Base-by-base conservation (phyloP, 2,329 filamentous ascomycete genomes). In the Rhexocercosporidium sp. region DNA sequence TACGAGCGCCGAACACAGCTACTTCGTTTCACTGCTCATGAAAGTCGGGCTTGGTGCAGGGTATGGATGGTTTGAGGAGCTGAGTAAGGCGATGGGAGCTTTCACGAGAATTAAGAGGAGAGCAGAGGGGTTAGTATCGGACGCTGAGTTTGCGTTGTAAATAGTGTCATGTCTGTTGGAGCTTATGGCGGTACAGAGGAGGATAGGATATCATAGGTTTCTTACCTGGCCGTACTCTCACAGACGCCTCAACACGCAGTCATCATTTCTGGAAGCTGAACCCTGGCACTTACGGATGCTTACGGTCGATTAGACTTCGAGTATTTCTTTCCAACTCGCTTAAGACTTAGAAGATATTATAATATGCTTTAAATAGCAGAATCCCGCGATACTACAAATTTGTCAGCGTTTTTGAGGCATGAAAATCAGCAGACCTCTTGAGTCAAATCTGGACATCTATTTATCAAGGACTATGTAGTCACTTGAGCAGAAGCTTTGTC, bases 41-140 rank as follows among this genome's bases (percentile, higher is more conserved):
- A 65, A 59, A 37, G 61, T 65, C 18, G 60, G 29, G 12, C 41
- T 68, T 2, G 59, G 59, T 29, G 62, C 66, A 34, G 66, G 62
- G 25, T 62, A 68, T 64, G 62, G 57, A 3, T 68, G 66, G 66
- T 53, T 84, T 74, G 90, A 93, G 0, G 91, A 91, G 59, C 86
- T 90, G 78, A 93, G 88, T 86, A 89, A 92, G 2, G 87, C 90
- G 62, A 93, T 79, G 70, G 91, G 83, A 0, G 91, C 87, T 0
- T 86, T 90, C 49, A 47, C 29, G 22, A 29, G n/a, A 11, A 25
- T 66, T 4, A 61, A 61, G 25, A 59, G 12, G 39, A 59, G 53
- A 39, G 39, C 25, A 8, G 27, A 44, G 49, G 61, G 37, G 85
- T 84, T 9, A 89, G 14, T 3, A 7, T 37, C 34, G 12, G 34